Percentiles rank a stretch among this genome's conserved stretches.
Evolutionary conservation across 1,139 yeast species (phyloP).

Genomic region (Yamadazyma sp.): DNA sequence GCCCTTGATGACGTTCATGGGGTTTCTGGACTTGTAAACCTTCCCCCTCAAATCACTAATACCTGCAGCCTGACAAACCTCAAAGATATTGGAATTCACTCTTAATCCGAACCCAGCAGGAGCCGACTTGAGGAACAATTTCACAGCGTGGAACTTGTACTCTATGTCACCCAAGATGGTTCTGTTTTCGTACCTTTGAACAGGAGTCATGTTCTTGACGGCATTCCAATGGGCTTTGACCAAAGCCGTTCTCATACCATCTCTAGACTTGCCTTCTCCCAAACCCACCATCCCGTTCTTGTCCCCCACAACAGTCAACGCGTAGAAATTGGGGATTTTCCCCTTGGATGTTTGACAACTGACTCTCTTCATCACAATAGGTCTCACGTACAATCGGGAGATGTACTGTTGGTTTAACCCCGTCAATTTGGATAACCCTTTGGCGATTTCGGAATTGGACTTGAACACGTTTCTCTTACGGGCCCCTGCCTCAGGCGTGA

Average conservation of each 20-base stretch:
- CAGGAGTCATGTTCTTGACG: slow-evolving; percentile 75
- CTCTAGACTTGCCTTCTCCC: slow-evolving; percentile 92
- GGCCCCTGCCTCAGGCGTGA: slow-evolving; percentile 23
- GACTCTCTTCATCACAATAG: slow-evolving; percentile 74
- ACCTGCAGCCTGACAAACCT: slow-evolving; percentile 93
- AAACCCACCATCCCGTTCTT: slow-evolving; percentile 90
- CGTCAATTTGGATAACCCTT: slow-evolving; percentile 64
- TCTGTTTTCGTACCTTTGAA: slow-evolving; percentile 88
- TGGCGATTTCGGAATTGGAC: slow-evolving; percentile 40
- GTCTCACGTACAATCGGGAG: slow-evolving; percentile 62
- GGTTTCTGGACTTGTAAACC: slow-evolving; percentile 88
- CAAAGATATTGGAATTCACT: slow-evolving; percentile 88
- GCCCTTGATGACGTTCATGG: slow-evolving; percentile 92
- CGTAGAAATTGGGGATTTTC: slow-evolving; percentile 81
- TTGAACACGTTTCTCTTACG: slow-evolving; percentile 19
- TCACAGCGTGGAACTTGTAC: slow-evolving; percentile 84
- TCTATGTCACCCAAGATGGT: slow-evolving; percentile 86
- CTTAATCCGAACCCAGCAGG: slow-evolving; percentile 95
- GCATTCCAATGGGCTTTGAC: slow-evolving; percentile 94
- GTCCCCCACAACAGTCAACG: slow-evolving; percentile 90
- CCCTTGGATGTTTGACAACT: slow-evolving; percentile 95
- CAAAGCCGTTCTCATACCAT: slow-evolving; percentile 74
- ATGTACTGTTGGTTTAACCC: slow-evolving; percentile 73
- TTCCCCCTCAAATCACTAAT: slow-evolving; percentile 91
- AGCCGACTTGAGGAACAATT: slow-evolving; percentile 77